Evolutionary conservation across 352 stramenopile species (phyloP).

Genomic region (Globisporangium okanoganense): DNA sequence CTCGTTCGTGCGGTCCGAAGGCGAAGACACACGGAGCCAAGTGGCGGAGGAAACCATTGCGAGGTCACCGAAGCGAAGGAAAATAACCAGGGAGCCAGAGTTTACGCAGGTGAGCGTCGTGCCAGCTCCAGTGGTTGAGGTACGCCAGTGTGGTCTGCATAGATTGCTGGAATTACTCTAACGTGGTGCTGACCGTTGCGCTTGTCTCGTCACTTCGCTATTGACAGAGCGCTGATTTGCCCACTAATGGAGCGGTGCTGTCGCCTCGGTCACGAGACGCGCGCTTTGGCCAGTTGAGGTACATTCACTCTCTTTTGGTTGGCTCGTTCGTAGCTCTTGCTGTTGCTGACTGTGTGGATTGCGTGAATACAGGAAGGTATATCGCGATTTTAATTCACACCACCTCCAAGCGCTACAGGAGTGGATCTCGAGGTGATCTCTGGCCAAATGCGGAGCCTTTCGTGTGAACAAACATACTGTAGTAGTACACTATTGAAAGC

Average conservation of each 20-base stretch:
- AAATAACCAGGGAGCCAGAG: not conserved
- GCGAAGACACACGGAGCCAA: not conserved
- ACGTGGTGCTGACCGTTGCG: not conserved
- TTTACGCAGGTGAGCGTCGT: too few species aligned
- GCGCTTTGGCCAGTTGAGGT: slow-evolving; percentile 12
- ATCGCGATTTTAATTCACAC: slow-evolving; percentile 40
- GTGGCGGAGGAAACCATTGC: not conserved
- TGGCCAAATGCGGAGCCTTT: not conserved
- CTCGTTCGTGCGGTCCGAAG: not conserved
- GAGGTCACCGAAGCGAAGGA: slow-evolving; percentile 5
- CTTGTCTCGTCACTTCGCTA: not conserved
- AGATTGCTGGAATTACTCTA: not conserved
- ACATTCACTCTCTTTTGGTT: not conserved
- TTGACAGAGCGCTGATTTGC: not conserved
- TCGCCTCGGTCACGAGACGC: slow-evolving; percentile 1
- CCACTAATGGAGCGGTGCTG: not conserved
- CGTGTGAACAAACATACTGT: not conserved
- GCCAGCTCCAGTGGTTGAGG: not conserved
- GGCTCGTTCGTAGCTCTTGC: not conserved
- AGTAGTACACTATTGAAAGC: not conserved
- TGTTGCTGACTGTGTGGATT: not conserved
- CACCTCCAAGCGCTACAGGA: slow-evolving; percentile 41
- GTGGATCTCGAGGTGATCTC: slow-evolving; percentile 25
- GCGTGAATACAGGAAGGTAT: slow-evolving; percentile 28
- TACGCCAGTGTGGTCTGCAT: not conserved